These are phyloP conservation scores for Conticribra weissflogii DNA, from an alignment of 108 stramenopile species.

Conservation along the genomic window DNA sequence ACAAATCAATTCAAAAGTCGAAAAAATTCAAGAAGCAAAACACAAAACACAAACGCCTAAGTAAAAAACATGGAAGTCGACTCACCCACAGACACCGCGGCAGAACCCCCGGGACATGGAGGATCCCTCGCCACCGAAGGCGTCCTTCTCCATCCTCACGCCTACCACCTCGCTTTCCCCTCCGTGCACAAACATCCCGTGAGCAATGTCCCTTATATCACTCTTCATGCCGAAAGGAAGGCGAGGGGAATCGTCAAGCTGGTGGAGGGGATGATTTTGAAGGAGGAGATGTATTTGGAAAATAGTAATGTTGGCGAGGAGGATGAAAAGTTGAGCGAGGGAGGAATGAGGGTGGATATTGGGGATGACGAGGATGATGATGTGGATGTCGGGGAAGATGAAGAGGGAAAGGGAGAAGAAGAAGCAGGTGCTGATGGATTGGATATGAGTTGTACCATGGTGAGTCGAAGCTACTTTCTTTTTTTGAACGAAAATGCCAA, in stretches of 20 bases:
- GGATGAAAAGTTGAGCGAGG: constrained; percentile 21
- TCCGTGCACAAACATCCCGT: constrained; percentile 52
- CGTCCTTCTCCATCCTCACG: constrained; percentile 44
- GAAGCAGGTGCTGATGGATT: constrained; percentile 25
- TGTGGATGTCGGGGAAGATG: constrained; percentile 44
- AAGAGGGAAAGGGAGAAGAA: constrained; percentile 33
- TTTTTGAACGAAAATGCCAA: too few species aligned
- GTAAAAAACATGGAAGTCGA: neutral
- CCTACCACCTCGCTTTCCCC: constrained; percentile 71
- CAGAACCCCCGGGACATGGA: neutral
- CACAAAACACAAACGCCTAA: neutral
- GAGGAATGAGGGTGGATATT: constrained; percentile 1
- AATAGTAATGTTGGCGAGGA: constrained; percentile 7
- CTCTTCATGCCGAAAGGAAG: constrained; percentile 71
- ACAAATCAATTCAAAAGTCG: too few species aligned
- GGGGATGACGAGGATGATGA: constrained; percentile 34
- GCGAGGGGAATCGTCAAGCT: constrained; percentile 58
- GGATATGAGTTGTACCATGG: constrained; percentile 3
- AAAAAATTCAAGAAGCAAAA: too few species aligned
- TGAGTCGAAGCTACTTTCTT: constrained; percentile 4
- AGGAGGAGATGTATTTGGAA: constrained; percentile 52
- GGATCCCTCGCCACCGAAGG: neutral
- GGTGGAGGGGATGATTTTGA: constrained; percentile 62
- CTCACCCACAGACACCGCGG: neutral
- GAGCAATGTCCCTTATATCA: constrained; percentile 59